Conservation (phyloP, 1,284 basidiomycete species). For the Leccinum fallax region DNA sequence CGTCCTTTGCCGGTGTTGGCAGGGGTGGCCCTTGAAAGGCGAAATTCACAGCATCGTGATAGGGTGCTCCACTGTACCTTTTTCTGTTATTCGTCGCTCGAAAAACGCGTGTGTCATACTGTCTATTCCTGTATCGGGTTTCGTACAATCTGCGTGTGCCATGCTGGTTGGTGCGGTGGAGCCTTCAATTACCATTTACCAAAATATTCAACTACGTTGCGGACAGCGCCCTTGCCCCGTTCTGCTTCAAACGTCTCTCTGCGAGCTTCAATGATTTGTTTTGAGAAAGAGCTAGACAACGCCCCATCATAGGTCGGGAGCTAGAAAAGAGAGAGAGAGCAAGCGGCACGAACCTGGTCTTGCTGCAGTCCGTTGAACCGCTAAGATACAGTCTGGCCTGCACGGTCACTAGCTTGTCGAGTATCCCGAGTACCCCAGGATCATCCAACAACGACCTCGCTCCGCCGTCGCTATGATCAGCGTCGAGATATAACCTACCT, state of each 20-base stretch:
- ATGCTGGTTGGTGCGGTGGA: background rate
- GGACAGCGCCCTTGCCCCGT: constrained; percentile 7
- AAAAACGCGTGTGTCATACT: constrained; percentile 40
- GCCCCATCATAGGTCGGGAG: background rate
- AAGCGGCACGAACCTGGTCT: constrained; percentile 37
- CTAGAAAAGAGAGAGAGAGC: background rate
- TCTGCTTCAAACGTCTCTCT: constrained; percentile 10
- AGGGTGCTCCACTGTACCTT: background rate
- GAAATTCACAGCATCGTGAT: constrained; percentile 44
- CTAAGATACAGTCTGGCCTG: constrained; percentile 46
- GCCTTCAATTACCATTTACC: constrained; percentile 17
- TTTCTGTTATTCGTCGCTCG: constrained; percentile 5
- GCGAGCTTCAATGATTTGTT: constrained; percentile 28
- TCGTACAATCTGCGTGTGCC: background rate
- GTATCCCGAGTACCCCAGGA: constrained; percentile 48
- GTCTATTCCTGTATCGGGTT: constrained; percentile 29
- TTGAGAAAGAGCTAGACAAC: constrained; percentile 27
- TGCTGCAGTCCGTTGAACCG: constrained; percentile 42
- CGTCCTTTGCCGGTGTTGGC: constrained; percentile 85
- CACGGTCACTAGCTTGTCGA: constrained; percentile 51
- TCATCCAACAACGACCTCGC: constrained; percentile 43
- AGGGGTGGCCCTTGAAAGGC: constrained; percentile 78
- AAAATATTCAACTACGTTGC: constrained; percentile 31
- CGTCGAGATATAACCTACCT: constrained; percentile 28
- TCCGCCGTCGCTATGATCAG: background rate